Conservation (phyloP, 371 early-diverging fungal genomes). For the Rhizopus delemar region DNA sequence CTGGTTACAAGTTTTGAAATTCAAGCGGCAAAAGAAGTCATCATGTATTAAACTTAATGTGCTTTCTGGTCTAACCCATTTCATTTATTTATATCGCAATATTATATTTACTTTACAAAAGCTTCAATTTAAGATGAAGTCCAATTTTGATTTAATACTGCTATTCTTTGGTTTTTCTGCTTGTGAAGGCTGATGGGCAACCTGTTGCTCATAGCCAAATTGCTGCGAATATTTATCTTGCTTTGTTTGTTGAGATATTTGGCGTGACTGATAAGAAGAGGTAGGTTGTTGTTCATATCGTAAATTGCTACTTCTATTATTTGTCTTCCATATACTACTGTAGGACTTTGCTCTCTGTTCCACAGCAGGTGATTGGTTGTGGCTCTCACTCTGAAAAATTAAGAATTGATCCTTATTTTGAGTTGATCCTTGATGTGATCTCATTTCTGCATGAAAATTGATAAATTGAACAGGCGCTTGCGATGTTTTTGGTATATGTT, state of each 20-base stretch:
- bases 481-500: conserved; percentile 1
- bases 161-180: conserved; percentile 8
- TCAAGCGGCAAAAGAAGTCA: too few relatives aligned
- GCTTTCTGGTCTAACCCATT: not conserved
- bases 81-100: not conserved
- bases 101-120: conserved; percentile 4
- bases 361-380: conserved; percentile 3
- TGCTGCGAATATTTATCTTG: not conserved
- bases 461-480: conserved; percentile 20
- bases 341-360: not conserved
- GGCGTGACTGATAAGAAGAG: not conserved
- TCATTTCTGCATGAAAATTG: conserved; percentile 22
- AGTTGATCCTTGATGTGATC: conserved; percentile 2
- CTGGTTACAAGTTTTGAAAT: too few relatives aligned
- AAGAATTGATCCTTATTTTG: conserved; percentile 13
- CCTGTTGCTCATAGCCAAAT: conserved; percentile 17
- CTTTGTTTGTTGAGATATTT: not conserved
- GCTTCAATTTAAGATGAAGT: conserved; percentile 28
- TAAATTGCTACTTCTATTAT: conserved; percentile 1
- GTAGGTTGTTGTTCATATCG: not conserved
- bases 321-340: conserved; percentile 12
- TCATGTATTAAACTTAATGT: too few relatives aligned
- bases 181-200: conserved; percentile 12
- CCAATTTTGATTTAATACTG: conserved; percentile 24
- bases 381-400: conserved; percentile 18